phyloP scores from a whole-genome alignment of 2,329 filamentous ascomycete species.

The Trichocomaceae sp. region DNA sequence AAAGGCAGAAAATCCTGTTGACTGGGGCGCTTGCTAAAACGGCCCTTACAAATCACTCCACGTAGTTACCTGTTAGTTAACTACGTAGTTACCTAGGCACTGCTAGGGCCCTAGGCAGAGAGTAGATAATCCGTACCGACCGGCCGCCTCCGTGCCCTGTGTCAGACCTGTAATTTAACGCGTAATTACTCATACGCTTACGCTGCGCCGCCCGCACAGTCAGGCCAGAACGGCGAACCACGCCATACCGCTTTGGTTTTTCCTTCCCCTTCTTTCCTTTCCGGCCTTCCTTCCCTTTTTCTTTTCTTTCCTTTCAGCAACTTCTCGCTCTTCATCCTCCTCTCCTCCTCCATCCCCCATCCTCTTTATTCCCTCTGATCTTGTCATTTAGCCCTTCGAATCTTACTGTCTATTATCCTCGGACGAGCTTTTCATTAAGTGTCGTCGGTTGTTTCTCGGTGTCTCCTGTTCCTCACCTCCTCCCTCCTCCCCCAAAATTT shows the following conservation, averaged over 20 bases:
- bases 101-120: too few species aligned
- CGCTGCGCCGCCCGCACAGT: background rate
- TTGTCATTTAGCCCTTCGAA: slow-evolving; percentile 18
- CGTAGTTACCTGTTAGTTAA: too few species aligned
- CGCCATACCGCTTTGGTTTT: background rate
- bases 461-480: background rate
- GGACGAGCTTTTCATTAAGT: slow-evolving; percentile 49
- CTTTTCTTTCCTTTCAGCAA: slow-evolving; percentile 2
- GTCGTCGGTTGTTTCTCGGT: slow-evolving; percentile 36
- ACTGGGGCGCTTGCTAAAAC: background rate
- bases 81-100: too few species aligned
- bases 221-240: background rate
- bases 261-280: background rate
- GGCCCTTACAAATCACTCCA: slow-evolving; percentile 8
- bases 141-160: background rate
- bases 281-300: background rate
- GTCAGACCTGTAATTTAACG: background rate
- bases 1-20: slow-evolving; percentile 2
- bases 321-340: background rate
- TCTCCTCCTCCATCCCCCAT: slow-evolving; percentile 12
- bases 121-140: too few species aligned
- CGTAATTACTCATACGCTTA: background rate
- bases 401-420: slow-evolving; percentile 14
- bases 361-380: slow-evolving; percentile 12
- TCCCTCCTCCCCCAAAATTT: slow-evolving; percentile 3